These are phyloP conservation scores for Pichia sp. DNA, from an alignment of 1,139 yeast species.

Conservation along the genomic window DNA sequence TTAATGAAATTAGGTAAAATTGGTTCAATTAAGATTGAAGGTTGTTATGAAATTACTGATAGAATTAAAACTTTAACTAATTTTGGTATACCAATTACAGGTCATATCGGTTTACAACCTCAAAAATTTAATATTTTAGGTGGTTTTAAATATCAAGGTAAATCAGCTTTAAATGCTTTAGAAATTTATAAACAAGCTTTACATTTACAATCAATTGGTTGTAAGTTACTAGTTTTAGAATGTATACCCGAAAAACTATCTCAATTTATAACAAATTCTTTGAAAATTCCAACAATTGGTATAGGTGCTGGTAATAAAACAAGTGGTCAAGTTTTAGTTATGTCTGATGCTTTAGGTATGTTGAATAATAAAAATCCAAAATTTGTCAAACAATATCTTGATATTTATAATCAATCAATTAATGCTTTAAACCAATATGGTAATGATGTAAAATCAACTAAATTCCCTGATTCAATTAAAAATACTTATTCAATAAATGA, in stretches of 20 bases:
- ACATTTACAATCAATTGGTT: constrained; percentile 71
- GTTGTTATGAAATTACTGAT: constrained; percentile 52
- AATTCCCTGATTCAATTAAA: constrained; percentile 54
- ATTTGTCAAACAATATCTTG: constrained; percentile 68
- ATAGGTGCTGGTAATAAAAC: constrained; percentile 89
- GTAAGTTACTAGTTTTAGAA: constrained; percentile 69
- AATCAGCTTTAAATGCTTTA: constrained; percentile 47
- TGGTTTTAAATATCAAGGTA: constrained; percentile 87
- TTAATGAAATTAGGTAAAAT: constrained; percentile 59
- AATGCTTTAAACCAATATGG: constrained; percentile 49
- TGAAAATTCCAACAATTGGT: constrained; percentile 81
- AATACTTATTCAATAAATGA: constrained; percentile 72
- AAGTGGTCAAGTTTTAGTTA: constrained; percentile 87
- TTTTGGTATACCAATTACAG: constrained; percentile 85
- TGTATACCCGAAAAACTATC: constrained; percentile 83
- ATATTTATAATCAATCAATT: constrained; percentile 45
- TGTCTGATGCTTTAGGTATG: constrained; percentile 80
- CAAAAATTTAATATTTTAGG: constrained; percentile 76
- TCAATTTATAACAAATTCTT: constrained; percentile 48
- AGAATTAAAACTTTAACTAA: constrained; percentile 47
- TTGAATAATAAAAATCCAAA: constrained; percentile 50
- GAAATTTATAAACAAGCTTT: constrained; percentile 63
- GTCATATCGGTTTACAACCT: constrained; percentile 90
- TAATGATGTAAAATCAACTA: constrained; percentile 46
- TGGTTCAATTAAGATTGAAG: constrained; percentile 85